Percentiles rank a stretch among this genome's conserved stretches.
Evolutionary conservation across 2,329 filamentous ascomycete species (phyloP).

Genomic region (Orbilia blumenaviensis): DNA sequence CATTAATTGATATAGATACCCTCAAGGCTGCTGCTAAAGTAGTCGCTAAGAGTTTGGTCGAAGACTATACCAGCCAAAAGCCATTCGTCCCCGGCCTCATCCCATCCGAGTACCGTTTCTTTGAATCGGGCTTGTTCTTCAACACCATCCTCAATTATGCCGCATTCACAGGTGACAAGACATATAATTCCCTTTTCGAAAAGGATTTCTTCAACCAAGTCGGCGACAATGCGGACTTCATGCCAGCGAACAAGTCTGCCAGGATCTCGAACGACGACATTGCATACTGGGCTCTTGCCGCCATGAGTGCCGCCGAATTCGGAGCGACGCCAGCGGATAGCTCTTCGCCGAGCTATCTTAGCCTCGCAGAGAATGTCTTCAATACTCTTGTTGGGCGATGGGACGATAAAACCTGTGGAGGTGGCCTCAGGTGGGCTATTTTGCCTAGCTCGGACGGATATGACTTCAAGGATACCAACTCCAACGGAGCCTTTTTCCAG

Average conservation of each 20-base stretch:
- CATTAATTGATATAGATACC: constrained; percentile 9
- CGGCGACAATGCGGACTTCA: constrained; percentile 20
- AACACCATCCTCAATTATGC: constrained; percentile 46
- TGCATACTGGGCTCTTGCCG: constrained; percentile 75
- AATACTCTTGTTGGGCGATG: constrained; percentile 75
- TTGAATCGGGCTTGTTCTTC: constrained; percentile 43
- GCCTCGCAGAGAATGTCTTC: constrained; percentile 76
- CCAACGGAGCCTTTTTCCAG: constrained; percentile 76
- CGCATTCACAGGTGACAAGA: constrained; percentile 38
- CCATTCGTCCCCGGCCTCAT: constrained; percentile 32
- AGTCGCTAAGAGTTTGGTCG: constrained; percentile 19
- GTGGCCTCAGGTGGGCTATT: constrained; percentile 84
- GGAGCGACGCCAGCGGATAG: constrained; percentile 71
- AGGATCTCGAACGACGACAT: constrained; percentile 72
- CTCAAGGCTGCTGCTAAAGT: constrained; percentile 26
- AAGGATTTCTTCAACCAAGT: constrained; percentile 47
- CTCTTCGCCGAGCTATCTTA: constrained; percentile 71
- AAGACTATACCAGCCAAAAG: constrained; percentile 33
- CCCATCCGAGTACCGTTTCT: constrained; percentile 21
- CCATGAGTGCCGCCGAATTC: constrained; percentile 74
- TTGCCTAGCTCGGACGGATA: constrained; percentile 78
- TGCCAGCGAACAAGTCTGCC: background rate
- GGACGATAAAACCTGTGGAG: constrained; percentile 73
- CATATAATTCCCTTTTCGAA: constrained; percentile 31
- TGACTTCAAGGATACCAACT: constrained; percentile 78